Conservation (phyloP, 139 green algal species). For the Pleodorina starrii region DNA sequence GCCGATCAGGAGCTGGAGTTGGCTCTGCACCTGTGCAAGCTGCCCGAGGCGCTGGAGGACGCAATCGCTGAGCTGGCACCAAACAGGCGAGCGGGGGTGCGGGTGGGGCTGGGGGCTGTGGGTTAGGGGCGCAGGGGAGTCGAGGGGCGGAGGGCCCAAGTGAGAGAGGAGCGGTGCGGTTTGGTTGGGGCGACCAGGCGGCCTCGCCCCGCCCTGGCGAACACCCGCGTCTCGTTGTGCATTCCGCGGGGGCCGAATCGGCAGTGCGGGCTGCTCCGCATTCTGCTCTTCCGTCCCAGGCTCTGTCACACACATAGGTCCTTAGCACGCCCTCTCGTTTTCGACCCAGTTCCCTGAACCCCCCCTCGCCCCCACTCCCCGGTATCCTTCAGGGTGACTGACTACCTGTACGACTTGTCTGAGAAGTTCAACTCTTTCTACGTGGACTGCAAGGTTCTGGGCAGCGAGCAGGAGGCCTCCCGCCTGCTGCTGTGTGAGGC, state of each 20-base stretch:
- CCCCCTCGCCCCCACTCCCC: not conserved
- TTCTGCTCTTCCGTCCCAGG: too few species aligned
- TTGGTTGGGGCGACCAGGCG: too few species aligned
- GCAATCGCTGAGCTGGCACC: constrained; percentile 88
- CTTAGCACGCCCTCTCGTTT: too few species aligned
- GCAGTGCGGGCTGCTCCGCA: too few species aligned
- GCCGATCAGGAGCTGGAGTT: constrained; percentile 59
- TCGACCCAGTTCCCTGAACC: too few species aligned
- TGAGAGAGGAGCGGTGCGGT: too few species aligned
- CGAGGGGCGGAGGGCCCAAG: too few species aligned
- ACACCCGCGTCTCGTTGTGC: too few species aligned
- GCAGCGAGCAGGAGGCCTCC: constrained; percentile 83
- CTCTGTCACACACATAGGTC: too few species aligned
- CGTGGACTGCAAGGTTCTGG: constrained; percentile 93
- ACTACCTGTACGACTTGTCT: constrained; percentile 95
- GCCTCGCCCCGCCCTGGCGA: too few species aligned
- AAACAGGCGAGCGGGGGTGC: constrained; percentile 68
- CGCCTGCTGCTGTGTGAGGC: constrained; percentile 93
- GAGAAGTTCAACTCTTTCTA: constrained; percentile 97
- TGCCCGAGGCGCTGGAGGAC: constrained; percentile 90
- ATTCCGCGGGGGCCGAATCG: too few species aligned
- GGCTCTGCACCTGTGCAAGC: constrained; percentile 79
- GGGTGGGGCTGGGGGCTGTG: not conserved
- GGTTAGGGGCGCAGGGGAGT: too few species aligned
- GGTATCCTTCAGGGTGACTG: constrained; percentile 77